phyloP scores from a whole-genome alignment of 352 stramenopile genomes.

The Globisporangium acanthophoron region DNA sequence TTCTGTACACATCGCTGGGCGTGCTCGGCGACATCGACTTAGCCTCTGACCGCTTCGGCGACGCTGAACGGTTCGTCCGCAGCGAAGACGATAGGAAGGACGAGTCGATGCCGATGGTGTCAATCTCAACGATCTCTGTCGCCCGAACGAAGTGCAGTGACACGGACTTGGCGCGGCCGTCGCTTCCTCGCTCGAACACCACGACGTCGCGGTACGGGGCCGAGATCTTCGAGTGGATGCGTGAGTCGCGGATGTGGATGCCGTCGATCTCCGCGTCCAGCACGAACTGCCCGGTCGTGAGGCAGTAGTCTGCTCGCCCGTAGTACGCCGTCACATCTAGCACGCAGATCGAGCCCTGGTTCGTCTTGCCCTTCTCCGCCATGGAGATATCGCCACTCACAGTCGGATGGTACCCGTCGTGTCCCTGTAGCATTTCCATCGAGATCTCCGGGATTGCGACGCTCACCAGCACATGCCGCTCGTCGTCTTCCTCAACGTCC shows the following conservation, averaged over 20 bases:
- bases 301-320: constrained; percentile 44
- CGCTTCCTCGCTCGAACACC: constrained; percentile 47
- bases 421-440: constrained; percentile 71
- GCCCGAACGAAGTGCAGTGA: constrained; percentile 52
- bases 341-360: constrained; percentile 68
- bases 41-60: constrained; percentile 1
- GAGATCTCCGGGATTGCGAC: constrained; percentile 65
- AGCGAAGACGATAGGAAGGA: constrained; percentile 21
- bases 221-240: constrained; percentile 48
- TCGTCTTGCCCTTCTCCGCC: constrained; percentile 54
- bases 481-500: constrained; percentile 30
- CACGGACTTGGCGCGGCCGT: constrained; percentile 43
- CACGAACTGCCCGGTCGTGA: constrained; percentile 38
- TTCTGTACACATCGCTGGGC: constrained; percentile 9
- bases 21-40: neutral
- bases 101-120: constrained; percentile 35
- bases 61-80: constrained; percentile 2
- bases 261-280: constrained; percentile 47
- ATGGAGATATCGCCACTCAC: constrained; percentile 72
- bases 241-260: constrained; percentile 67
- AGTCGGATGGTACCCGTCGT: constrained; percentile 75
- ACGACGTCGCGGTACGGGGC: constrained; percentile 65
- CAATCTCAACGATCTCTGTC: constrained; percentile 33
- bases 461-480: constrained; percentile 54
- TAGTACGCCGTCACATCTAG: constrained; percentile 46